These are phyloP conservation scores for Rhizoclosmatium globosum DNA, from an alignment of 192 early-diverging fungal genomes.

Conservation along the genomic window DNA sequence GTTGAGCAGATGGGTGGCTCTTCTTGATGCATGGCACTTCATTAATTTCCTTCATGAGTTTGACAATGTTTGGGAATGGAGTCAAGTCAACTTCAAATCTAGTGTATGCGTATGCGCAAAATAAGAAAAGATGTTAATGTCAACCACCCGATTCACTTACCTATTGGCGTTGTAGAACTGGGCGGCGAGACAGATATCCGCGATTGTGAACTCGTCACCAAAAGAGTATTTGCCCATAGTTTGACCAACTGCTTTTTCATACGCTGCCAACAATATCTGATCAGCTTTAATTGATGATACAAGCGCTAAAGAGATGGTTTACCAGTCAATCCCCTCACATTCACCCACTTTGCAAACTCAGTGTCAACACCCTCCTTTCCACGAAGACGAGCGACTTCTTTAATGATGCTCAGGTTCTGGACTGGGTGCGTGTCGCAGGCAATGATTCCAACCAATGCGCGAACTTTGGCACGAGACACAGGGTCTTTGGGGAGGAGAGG, in stretches of 20 bases:
- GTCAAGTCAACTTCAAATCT: conserved; percentile 77
- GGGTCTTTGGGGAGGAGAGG: conserved; percentile 80
- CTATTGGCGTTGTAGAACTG: conserved; percentile 81
- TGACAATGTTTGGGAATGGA: conserved; percentile 71
- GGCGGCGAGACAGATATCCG: conserved; percentile 82
- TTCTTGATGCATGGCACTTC: conserved; percentile 71
- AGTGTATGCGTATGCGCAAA: too few relatives aligned
- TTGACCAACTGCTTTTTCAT: conserved; percentile 71
- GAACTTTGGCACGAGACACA: conserved; percentile 68
- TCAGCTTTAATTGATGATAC: too few relatives aligned
- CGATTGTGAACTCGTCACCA: conserved; percentile 84
- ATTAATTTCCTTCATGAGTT: conserved; percentile 62
- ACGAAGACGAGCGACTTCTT: conserved; percentile 59
- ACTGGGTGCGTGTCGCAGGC: conserved; percentile 88
- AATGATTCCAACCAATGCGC: conserved; percentile 75
- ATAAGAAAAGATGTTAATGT: neutral
- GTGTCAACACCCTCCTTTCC: conserved; percentile 42
- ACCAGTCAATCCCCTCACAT: conserved; percentile 70
- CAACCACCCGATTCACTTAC: conserved; percentile 44
- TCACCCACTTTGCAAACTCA: conserved; percentile 70
- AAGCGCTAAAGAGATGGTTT: too few relatives aligned
- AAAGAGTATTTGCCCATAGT: conserved; percentile 78
- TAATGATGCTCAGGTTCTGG: conserved; percentile 81
- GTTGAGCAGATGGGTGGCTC: conserved; percentile 47
- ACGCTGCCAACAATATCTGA: conserved; percentile 39